Conservation (phyloP, 768 basidiomycete genomes). For the Pleurotus citrinopileatus region DNA sequence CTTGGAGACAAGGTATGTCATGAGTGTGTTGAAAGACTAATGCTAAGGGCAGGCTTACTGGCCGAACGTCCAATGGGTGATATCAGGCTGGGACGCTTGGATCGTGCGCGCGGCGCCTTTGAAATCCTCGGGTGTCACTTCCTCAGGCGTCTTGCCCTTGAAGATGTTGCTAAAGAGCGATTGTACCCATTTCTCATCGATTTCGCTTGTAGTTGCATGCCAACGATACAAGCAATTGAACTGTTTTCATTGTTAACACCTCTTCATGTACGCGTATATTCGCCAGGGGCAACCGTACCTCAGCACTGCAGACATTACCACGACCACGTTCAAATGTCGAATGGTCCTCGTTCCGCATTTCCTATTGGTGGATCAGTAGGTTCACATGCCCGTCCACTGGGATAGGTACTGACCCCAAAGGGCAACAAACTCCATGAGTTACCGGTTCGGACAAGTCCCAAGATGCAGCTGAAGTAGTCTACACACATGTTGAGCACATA, state of each 20-base stretch:
- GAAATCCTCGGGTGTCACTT: conserved; percentile 49
- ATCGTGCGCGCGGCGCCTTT: conserved; percentile 38
- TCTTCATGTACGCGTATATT: not conserved
- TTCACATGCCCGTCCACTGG: not conserved
- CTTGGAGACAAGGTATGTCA: conserved; percentile 27
- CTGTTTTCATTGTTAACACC: conserved; percentile 28
- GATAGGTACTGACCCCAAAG: conserved; percentile 48
- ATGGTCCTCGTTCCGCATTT: conserved; percentile 64
- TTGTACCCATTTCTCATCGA: conserved; percentile 71
- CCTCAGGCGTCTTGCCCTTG: conserved; percentile 46
- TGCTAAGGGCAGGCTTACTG: conserved; percentile 40
- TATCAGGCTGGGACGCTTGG: conserved; percentile 38
- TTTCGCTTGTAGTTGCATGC: conserved; percentile 76
- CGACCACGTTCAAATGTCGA: conserved; percentile 72
- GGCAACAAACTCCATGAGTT: conserved; percentile 77
- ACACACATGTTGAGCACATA: conserved; percentile 66
- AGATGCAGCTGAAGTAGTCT: conserved; percentile 78
- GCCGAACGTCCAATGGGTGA: conserved; percentile 67
- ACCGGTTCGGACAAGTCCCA: conserved; percentile 76
- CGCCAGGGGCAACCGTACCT: conserved; percentile 42
- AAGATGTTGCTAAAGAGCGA: conserved; percentile 51
- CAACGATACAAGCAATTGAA: conserved; percentile 85
- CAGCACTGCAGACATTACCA: conserved; percentile 81
- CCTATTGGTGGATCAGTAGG: conserved; percentile 30
- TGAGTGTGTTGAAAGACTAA: not conserved